Evolutionary conservation across 2,329 filamentous ascomycete genomes (phyloP).

Genomic region (Colletotrichum cordylinicola): DNA sequence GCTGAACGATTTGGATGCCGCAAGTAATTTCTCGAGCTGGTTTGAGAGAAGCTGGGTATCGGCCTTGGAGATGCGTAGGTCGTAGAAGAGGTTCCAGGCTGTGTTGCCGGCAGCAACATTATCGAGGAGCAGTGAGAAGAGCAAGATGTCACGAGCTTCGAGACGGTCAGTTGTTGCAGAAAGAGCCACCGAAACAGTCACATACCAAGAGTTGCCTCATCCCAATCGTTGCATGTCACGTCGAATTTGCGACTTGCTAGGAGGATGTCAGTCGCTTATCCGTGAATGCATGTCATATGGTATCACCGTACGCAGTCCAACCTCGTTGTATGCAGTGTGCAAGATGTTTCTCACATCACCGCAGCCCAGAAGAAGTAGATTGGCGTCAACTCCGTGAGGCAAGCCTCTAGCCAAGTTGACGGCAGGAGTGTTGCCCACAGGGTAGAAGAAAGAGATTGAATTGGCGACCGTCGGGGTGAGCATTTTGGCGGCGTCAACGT

Average conservation of each 20-base stretch:
- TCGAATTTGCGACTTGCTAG: conserved; percentile 49
- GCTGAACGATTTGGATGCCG: conserved; percentile 39
- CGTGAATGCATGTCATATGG: conserved; percentile 24
- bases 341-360: conserved; percentile 63
- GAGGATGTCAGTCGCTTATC: neutral
- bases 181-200: neutral
- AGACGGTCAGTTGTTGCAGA: neutral
- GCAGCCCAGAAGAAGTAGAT: conserved; percentile 59
- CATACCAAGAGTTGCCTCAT: conserved; percentile 56
- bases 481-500: conserved; percentile 34
- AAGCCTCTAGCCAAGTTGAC: conserved; percentile 51
- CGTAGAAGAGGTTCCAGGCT: conserved; percentile 63
- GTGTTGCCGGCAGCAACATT: conserved; percentile 24
- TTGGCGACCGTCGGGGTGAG: conserved; percentile 40
- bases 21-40: conserved; percentile 42
- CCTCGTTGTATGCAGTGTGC: conserved; percentile 54
- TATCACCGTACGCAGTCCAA: conserved; percentile 37
- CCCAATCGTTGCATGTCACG: conserved; percentile 62
- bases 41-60: conserved; percentile 39
- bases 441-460: conserved; percentile 43
- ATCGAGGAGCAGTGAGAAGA: conserved; percentile 58
- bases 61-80: conserved; percentile 48
- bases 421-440: conserved; percentile 61
- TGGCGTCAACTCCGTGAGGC: conserved; percentile 53
- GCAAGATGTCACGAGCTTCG: conserved; percentile 59